These are phyloP conservation scores for Nothopassalora personata DNA, from an alignment of 2,329 filamentous ascomycete genomes.

Conservation along the genomic window DNA sequence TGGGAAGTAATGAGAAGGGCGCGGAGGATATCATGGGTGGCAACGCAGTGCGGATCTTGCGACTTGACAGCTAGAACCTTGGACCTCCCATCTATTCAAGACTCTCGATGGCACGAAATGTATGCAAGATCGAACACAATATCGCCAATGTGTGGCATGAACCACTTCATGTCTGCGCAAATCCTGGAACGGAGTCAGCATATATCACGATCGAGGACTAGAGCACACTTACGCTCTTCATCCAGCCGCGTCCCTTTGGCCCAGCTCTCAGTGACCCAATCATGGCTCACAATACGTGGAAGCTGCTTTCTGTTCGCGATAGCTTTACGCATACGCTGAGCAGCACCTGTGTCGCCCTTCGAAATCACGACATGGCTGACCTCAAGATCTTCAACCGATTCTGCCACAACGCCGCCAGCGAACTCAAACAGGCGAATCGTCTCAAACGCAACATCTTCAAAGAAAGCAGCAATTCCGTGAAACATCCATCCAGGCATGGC, in stretches of 20 bases:
- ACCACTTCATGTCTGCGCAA: neutral
- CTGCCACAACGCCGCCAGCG: slow-evolving; percentile 57
- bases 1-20: slow-evolving; percentile 43
- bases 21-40: slow-evolving; percentile 54
- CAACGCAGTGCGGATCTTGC: slow-evolving; percentile 54
- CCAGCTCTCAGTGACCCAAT: slow-evolving; percentile 81
- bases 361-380: slow-evolving; percentile 68
- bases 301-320: slow-evolving; percentile 37
- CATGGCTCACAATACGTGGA: slow-evolving; percentile 62
- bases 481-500: slow-evolving; percentile 51
- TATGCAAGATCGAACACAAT: neutral
- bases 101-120: neutral
- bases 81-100: neutral
- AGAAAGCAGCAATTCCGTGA: slow-evolving; percentile 41
- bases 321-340: slow-evolving; percentile 19
- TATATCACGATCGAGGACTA: neutral
- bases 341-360: slow-evolving; percentile 36
- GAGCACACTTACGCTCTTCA: slow-evolving; percentile 52
- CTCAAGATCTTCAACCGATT: slow-evolving; percentile 46
- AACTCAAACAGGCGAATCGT: slow-evolving; percentile 49
- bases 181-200: neutral
- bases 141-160: neutral
- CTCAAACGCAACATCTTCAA: slow-evolving; percentile 35
- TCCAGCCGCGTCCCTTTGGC: slow-evolving; percentile 70
- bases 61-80: slow-evolving; percentile 14